Conservation (phyloP, 2,329 filamentous ascomycete species). For the Sporothrix humicola region DNA sequence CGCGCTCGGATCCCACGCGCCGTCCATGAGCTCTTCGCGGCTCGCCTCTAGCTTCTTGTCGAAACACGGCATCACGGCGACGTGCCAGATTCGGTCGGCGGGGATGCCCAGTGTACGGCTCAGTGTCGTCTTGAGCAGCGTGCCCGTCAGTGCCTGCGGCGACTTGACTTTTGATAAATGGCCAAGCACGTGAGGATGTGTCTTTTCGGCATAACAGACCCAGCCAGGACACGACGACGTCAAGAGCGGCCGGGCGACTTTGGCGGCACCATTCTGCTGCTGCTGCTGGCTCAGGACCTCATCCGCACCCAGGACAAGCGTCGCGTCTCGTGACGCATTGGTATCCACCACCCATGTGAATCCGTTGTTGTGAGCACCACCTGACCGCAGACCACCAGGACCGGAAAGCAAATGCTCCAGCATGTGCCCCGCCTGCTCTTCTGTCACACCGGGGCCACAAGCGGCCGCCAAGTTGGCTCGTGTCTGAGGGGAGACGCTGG, state of each 20-base stretch:
- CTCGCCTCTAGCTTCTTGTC: constrained; percentile 99
- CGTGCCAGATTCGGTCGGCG: constrained; percentile 86
- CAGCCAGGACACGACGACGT: constrained; percentile 94
- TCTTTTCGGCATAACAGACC: constrained; percentile 99
- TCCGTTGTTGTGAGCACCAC: constrained; percentile 73
- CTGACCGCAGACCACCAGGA: constrained; percentile 68
- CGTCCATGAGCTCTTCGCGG: constrained; percentile 85
- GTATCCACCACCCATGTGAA: constrained; percentile 94
- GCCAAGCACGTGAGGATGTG: constrained; percentile 88
- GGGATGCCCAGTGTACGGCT: constrained; percentile 73
- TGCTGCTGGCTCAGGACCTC: constrained; percentile 62
- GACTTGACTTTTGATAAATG: constrained; percentile 92
- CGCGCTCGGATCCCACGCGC: constrained; percentile 73
- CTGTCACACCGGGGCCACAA: constrained; percentile 72
- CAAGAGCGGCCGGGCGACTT: constrained; percentile 60
- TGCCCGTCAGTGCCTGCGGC: constrained; percentile 89
- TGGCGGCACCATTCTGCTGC: not conserved
- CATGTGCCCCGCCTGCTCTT: constrained; percentile 78
- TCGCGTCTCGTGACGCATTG: constrained; percentile 79
- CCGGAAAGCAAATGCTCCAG: constrained; percentile 80
- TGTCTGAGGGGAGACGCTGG: constrained; percentile 89
- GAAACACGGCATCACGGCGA: constrained; percentile 97
- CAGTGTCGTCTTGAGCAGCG: constrained; percentile 84
- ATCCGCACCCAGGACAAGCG: constrained; percentile 78
- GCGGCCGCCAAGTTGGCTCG: constrained; percentile 87